Evolutionary conservation across 257 asterid genomes (phyloP).

Genomic region (Oldenlandia corymbosa): DNA sequence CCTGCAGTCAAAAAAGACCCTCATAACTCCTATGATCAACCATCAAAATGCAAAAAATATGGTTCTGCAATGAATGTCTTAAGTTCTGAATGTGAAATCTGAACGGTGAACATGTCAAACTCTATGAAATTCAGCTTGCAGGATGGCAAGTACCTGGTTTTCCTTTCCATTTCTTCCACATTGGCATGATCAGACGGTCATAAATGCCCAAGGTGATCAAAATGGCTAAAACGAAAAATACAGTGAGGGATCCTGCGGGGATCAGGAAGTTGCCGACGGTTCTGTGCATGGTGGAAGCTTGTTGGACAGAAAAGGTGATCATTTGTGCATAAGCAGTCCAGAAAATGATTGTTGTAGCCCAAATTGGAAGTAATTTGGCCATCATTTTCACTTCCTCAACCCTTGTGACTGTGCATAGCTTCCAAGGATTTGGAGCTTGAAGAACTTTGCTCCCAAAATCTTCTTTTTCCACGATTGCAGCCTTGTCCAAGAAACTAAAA

Average conservation of each 20-base stretch:
- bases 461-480: slow-evolving; percentile 64
- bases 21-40: neutral
- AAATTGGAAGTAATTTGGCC: slow-evolving; percentile 65
- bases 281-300: slow-evolving; percentile 85
- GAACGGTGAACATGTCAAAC: no score
- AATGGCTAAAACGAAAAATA: slow-evolving; percentile 77
- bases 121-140: no score
- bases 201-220: slow-evolving; percentile 56
- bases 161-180: slow-evolving; percentile 76
- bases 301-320: slow-evolving; percentile 90
- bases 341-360: slow-evolving; percentile 93
- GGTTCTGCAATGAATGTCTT: no score
- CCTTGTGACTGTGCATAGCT: slow-evolving; percentile 64
- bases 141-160: slow-evolving; percentile 55
- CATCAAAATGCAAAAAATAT: neutral
- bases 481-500: slow-evolving; percentile 82
- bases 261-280: slow-evolving; percentile 52
- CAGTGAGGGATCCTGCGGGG: slow-evolving; percentile 91
- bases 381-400: slow-evolving; percentile 96
- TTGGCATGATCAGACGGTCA: slow-evolving; percentile 74
- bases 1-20: slow-evolving; percentile 33
- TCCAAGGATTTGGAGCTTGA: slow-evolving; percentile 74
- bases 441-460: slow-evolving; percentile 29
- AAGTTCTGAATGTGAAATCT: no score
- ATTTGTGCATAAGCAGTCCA: slow-evolving; percentile 96